Base-by-base conservation (phyloP, 306 rosid species). In the Delonix regia region DNA sequence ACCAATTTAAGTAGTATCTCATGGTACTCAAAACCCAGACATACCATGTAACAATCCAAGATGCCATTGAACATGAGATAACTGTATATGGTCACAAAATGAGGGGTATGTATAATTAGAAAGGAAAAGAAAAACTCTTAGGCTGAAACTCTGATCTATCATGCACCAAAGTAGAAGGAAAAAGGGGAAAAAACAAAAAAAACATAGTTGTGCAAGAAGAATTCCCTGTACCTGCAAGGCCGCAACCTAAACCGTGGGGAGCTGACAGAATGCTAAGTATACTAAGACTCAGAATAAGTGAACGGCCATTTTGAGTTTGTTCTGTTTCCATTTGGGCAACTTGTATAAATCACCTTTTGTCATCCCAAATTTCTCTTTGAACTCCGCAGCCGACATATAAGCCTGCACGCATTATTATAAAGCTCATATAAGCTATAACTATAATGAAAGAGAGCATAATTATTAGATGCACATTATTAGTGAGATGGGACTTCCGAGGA, bases 321-420 rank as follows among this genome's bases (percentile, higher is more conserved):
- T 96, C 88, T 96, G 99, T 85, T 96, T 96, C 99, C 99, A 96
- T 86, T 87, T 96, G 44, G 99, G 98, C 77, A 96, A 79, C 90
- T 84, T 90, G 87, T 85, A 86, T 76, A 96, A 93, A 2, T 91
- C 93, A 8, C 60, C 89, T 83, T 87, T 96, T 5, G 78, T 69
- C 99, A 91, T 89, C 77, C 92, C 93, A 8, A 96, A 78, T 77
- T 85, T 86, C 91, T 87, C 91, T 65, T 88, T 81, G 87, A 96
- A 96, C 86, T 93, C 99, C 36, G 70, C 94, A 22, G 91, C 33
- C 11, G 99, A 96, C 77, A 96, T 82, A 83, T 96, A 96, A 52
- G 92, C 89, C 99, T 95, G 93, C 84, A 68, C 34, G 85, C 71
- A 67, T 73, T 42, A 80, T n/a, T n/a, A n/a, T n/a, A n/a, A n/a